phyloP scores from a whole-genome alignment of 352 stramenopile genomes.

The Saprolegnia parasitica region DNA sequence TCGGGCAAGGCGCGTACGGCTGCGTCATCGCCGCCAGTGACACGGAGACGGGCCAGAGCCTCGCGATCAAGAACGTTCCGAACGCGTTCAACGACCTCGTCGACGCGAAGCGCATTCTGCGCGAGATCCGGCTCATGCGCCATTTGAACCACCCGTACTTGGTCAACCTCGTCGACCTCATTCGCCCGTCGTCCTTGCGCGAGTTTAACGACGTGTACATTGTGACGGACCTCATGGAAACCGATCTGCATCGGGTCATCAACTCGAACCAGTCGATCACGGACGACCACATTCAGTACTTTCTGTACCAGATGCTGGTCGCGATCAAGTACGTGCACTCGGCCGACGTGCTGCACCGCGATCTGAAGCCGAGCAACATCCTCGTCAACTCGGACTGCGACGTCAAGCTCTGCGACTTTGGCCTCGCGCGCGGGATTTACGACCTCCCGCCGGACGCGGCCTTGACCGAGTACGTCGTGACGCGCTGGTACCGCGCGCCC shows the following conservation, averaged over 20 bases:
- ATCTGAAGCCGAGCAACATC: conserved; percentile 77
- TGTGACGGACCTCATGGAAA: conserved; percentile 31
- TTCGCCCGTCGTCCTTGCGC: conserved; percentile 28
- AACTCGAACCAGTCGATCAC: conserved; percentile 78
- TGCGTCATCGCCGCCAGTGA: conserved; percentile 77
- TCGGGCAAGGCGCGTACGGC: conserved; percentile 73
- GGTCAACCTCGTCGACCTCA: conserved; percentile 25
- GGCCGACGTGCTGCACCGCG: conserved; percentile 67
- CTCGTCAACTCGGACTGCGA: conserved; percentile 79
- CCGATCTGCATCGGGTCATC: conserved; percentile 54
- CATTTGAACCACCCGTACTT: conserved; percentile 52
- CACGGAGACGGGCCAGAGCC: conserved; percentile 70
- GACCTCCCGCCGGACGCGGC: conserved; percentile 66
- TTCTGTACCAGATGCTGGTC: conserved; percentile 75
- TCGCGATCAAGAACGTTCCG: conserved; percentile 83
- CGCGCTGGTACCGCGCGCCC: conserved; percentile 88
- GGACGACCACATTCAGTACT: conserved; percentile 75
- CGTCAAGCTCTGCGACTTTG: conserved; percentile 77
- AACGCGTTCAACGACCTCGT: conserved; percentile 81
- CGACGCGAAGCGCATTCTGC: conserved; percentile 83
- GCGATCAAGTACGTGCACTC: conserved; percentile 77
- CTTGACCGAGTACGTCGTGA: conserved; percentile 90
- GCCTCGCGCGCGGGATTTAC: conserved; percentile 63
- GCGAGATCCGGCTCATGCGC: conserved; percentile 78
- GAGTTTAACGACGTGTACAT: conserved; percentile 35